A percentile compares a stretch with the other conserved stretches of the same genome.
Conservation (phyloP, 139 green algal genomes). For the Chlamydomonas sp. region DNA sequence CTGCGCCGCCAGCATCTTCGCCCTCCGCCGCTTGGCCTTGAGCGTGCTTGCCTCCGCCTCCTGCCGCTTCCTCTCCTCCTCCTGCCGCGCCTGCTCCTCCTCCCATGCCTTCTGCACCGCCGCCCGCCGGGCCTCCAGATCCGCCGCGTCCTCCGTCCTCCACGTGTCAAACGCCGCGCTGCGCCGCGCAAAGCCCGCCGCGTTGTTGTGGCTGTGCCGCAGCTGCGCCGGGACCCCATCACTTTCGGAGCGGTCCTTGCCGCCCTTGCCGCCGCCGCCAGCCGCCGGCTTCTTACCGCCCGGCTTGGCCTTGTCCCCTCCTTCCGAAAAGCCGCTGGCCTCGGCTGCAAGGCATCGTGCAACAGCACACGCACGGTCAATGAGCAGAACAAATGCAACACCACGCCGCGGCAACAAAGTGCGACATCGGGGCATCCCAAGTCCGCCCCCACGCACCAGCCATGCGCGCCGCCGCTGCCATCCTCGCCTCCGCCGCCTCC, state of each 20-base stretch:
- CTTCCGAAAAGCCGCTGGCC: background rate
- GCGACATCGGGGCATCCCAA: background rate
- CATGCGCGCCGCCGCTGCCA: background rate
- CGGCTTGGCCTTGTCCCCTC: background rate
- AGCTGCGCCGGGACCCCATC: background rate
- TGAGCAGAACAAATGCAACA: no score
- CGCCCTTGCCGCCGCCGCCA: background rate
- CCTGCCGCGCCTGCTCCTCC: background rate
- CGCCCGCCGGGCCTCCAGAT: conserved; percentile 35
- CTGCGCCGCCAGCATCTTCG: background rate
- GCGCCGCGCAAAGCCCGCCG: conserved; percentile 51
- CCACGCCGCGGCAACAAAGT: no score
- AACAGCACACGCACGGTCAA: no score
- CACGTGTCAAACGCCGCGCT: conserved; percentile 27
- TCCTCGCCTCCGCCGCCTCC: conserved; percentile 32
- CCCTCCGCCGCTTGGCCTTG: conserved; percentile 38
- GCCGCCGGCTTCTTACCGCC: background rate
- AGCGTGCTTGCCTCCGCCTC: conserved; percentile 42
- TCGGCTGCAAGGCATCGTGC: background rate
- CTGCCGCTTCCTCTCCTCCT: background rate
- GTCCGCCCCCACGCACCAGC: background rate
- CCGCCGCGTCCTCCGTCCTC: conserved; percentile 47
- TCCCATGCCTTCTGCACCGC: conserved; percentile 27
- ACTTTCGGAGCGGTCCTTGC: background rate
- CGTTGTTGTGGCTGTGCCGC: conserved; percentile 55